phyloP scores from a whole-genome alignment of 225 moss, liverwort and hornwort species.

The Pseudisothecium myosuroides region DNA sequence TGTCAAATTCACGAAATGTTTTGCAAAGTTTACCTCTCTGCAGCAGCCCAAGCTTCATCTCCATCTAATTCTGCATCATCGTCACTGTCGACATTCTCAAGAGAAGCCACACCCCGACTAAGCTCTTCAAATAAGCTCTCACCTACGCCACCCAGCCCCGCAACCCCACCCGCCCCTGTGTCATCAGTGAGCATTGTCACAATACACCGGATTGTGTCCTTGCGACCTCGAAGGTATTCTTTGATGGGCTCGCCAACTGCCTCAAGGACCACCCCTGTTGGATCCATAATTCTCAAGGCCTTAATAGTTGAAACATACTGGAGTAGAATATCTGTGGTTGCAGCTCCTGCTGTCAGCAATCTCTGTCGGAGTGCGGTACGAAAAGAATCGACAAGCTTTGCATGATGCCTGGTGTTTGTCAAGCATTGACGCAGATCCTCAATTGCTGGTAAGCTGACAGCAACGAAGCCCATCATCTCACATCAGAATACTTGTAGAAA shows the following conservation, averaged over 20 bases:
- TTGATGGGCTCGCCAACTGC: constrained; percentile 97
- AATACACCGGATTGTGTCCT: constrained; percentile 96
- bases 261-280: constrained; percentile 97
- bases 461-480: background rate
- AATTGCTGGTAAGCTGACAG: constrained; percentile 76
- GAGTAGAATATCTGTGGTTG: constrained; percentile 93
- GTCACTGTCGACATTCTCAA: constrained; percentile 94
- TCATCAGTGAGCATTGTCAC: constrained; percentile 99
- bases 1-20: background rate
- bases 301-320: constrained; percentile 99
- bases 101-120: constrained; percentile 74
- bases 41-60: constrained; percentile 96
- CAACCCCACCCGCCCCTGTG: constrained; percentile 68
- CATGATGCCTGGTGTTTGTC: constrained; percentile 87
- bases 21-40: constrained; percentile 55
- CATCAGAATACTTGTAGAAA: background rate
- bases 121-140: constrained; percentile 97
- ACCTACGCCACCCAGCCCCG: constrained; percentile 74
- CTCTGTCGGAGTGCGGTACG: constrained; percentile 90
- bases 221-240: constrained; percentile 92
- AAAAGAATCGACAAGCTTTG: constrained; percentile 88
- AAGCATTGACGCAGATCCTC: constrained; percentile 92
- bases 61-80: constrained; percentile 94
- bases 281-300: constrained; percentile 91
- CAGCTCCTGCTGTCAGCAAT: constrained; percentile 94